Conservation (phyloP, 257 asterid species). For the Catharanthus roseus region DNA sequence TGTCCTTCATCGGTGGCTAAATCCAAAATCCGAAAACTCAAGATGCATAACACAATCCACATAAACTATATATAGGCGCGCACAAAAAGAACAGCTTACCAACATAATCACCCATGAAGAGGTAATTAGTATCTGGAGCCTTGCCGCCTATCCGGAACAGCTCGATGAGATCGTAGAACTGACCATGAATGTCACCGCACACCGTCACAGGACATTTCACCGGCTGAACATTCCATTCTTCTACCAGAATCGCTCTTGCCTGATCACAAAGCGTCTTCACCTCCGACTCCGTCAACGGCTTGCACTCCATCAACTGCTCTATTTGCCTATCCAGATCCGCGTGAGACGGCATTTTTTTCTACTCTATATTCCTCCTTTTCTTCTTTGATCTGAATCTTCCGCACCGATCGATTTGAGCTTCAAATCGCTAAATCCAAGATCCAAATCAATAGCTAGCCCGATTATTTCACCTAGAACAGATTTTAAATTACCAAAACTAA, state of each 20-base stretch:
- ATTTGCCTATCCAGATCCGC: slow-evolving; percentile 84
- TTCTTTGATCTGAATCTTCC: slow-evolving; percentile 30
- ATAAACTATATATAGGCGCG: too few species aligned
- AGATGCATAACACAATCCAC: slow-evolving; percentile 1
- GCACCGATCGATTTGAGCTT: not conserved
- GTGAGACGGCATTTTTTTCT: slow-evolving; percentile 56
- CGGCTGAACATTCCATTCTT: slow-evolving; percentile 91
- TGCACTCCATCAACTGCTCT: slow-evolving; percentile 85
- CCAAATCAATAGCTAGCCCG: slow-evolving; percentile 1
- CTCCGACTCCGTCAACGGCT: slow-evolving; percentile 67
- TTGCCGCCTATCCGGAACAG: slow-evolving; percentile 79
- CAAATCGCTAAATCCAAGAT: not conserved
- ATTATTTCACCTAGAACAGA: slow-evolving; percentile 10
- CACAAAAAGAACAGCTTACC: slow-evolving; percentile 45
- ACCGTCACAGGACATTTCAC: slow-evolving; percentile 93
- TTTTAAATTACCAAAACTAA: slow-evolving; percentile 6
- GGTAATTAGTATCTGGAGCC: slow-evolving; percentile 79
- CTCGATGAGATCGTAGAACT: slow-evolving; percentile 83
- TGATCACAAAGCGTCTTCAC: slow-evolving; percentile 74
- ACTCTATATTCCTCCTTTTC: not conserved
- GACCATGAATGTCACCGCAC: slow-evolving; percentile 86
- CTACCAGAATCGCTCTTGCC: slow-evolving; percentile 70
- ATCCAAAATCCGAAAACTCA: not conserved
- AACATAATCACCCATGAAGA: slow-evolving; percentile 87
- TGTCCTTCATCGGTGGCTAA: not conserved